Evolutionary conservation across 2,329 filamentous ascomycete species (phyloP).

Genomic region (Fusarium kyushuense): DNA sequence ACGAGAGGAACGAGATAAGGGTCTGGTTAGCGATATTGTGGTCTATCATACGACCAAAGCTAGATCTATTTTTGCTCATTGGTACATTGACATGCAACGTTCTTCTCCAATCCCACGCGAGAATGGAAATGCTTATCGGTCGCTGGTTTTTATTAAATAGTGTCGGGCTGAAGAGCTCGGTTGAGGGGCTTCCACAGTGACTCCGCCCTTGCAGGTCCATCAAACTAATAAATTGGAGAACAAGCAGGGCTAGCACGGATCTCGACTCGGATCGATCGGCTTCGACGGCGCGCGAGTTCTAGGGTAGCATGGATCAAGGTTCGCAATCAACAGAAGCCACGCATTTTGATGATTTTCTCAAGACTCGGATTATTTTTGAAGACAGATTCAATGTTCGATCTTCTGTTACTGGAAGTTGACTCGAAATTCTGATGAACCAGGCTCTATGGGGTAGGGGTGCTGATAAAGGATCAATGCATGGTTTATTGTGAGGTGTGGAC

Average conservation of each 20-base stretch:
- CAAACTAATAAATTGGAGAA: not conserved
- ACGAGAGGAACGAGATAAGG: not conserved
- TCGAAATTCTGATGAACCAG: not conserved
- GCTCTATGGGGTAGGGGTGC: not conserved
- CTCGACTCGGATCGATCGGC: constrained; percentile 5
- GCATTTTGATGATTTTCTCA: not conserved
- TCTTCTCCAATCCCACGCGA: not conserved
- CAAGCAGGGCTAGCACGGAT: not conserved
- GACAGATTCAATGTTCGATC: not conserved
- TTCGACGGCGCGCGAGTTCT: not conserved
- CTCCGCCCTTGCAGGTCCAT: constrained; percentile 3
- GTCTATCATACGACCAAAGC: not conserved
- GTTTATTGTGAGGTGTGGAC: not conserved
- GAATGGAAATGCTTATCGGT: not conserved
- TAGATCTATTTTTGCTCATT: not conserved
- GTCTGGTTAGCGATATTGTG: not conserved
- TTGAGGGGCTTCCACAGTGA: not conserved
- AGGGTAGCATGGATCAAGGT: constrained; percentile 1
- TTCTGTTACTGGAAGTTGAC: not conserved
- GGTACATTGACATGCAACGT: not conserved
- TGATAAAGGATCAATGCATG: no score
- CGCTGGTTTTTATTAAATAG: not conserved
- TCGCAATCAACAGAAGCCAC: not conserved
- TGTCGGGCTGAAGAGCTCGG: not conserved
- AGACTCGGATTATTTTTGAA: not conserved